These are phyloP conservation scores for Anthracocystis setariae DNA, from an alignment of 1,284 basidiomycete species.

Conservation along the genomic window DNA sequence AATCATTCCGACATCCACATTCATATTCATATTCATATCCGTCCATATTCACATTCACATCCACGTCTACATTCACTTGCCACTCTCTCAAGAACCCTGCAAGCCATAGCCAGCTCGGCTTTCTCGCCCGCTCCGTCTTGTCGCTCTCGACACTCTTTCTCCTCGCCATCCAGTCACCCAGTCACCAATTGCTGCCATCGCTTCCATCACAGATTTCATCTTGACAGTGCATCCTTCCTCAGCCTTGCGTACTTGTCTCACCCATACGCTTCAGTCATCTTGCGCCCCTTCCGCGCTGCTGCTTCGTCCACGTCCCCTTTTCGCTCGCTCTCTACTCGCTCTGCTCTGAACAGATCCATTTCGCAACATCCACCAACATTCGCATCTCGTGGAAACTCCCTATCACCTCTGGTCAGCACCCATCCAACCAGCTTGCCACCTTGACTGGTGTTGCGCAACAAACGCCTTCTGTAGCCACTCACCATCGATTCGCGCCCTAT, in stretches of 20 bases:
- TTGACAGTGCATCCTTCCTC: not conserved
- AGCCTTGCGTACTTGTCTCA: not conserved
- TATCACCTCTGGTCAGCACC: not conserved
- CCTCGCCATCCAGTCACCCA: conserved; percentile 1
- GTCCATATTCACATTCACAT: no score
- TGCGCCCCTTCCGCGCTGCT: not conserved
- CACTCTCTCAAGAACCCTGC: not conserved
- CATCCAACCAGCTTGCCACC: not conserved
- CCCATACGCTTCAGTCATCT: not conserved
- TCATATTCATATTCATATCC: no score
- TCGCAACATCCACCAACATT: not conserved
- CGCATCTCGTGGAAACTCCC: not conserved
- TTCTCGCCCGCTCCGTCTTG: not conserved
- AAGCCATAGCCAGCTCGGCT: not conserved
- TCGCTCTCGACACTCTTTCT: not conserved
- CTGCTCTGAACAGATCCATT: no score
- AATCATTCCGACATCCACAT: no score
- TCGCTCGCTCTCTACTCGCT: no score
- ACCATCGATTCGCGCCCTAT: conserved; percentile 1
- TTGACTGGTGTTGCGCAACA: not conserved
- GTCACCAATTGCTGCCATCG: not conserved
- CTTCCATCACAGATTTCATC: not conserved
- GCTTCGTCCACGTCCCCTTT: no score
- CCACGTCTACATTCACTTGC: not conserved
- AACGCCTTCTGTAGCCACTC: conserved; percentile 1